Evolutionary conservation across 352 stramenopile species (phyloP), one percentile per base, ranked within the genome.

Genomic region (Phytophthora hibernalis): DNA sequence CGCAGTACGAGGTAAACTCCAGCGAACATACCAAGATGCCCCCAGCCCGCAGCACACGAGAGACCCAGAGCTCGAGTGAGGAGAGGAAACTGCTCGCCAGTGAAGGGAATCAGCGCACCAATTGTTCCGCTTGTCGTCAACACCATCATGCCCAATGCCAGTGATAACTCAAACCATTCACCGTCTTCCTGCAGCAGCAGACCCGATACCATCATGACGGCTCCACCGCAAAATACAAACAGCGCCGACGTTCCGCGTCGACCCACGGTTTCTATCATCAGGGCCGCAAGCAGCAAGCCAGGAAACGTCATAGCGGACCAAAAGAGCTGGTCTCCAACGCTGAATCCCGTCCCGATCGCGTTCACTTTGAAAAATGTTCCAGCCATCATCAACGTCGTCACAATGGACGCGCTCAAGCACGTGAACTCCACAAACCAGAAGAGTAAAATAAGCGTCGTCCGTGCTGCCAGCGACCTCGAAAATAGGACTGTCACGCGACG

Each of bases 391-490:
- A 77, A 59, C 4, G 59, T 58, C 11, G 66, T 70, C 24, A 70
- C 52, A 11, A 81, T 53, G 0, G 66, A 55, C 9, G 66, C 60
- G 15, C 63, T 70, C 12, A 79, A 61, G 10, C 61, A 62, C 15
- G 45, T 55, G 1, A 63, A 38, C 31, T 72, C 26, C 9, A 58
- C 50, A 24, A 82, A 73, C 78, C 76, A 85, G 30, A 80, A 64
- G 42, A 77, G 42, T 79, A 81, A 90, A 52, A 88, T 78, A 43
- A 81, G 45, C 21, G 70, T 28, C 20, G 83, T 87, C 21, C 76
- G 75, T 10, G 44, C 8, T 26, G 74, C 61, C 43, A 89, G 79
- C 12, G 72, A 63, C 22, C 54, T 45, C 13, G 73, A 77, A 53
- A 80, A 79, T 8, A 89, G 74, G 55, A 82, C 67, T 16, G 79